Percentiles rank a stretch among this genome's conserved stretches.
Evolutionary conservation across 2,329 filamentous ascomycete species (phyloP).

Genomic region (Dactylella cylindrospora): DNA sequence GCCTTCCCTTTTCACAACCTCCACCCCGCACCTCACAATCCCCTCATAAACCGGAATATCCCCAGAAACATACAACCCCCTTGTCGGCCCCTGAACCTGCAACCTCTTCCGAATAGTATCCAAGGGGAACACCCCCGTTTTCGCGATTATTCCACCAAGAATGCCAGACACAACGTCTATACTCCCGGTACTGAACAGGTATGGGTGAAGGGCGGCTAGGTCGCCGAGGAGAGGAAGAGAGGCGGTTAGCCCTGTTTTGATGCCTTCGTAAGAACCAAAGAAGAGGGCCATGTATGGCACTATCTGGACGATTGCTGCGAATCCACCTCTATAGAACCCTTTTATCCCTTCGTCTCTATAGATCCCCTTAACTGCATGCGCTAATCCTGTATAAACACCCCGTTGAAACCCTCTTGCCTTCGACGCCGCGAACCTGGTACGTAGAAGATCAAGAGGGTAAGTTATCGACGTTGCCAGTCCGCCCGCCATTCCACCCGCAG

Average conservation of each 20-base stretch:
- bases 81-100: constrained; percentile 90
- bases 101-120: constrained; percentile 90
- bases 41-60: constrained; percentile 82
- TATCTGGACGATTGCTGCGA: constrained; percentile 80
- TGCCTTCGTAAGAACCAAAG: constrained; percentile 81
- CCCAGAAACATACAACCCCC: constrained; percentile 73
- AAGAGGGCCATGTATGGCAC: constrained; percentile 97
- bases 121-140: constrained; percentile 87
- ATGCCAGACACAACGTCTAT: constrained; percentile 83
- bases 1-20: constrained; percentile 73
- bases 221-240: constrained; percentile 2
- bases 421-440: constrained; percentile 86
- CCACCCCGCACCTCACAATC: constrained; percentile 65
- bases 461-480: constrained; percentile 78
- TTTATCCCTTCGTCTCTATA: constrained; percentile 68
- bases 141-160: constrained; percentile 74
- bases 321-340: constrained; percentile 87
- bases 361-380: constrained; percentile 56
- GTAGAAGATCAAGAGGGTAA: constrained; percentile 88
- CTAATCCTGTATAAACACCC: constrained; percentile 6
- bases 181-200: constrained; percentile 64
- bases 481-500: constrained; percentile 79
- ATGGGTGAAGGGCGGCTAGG: background rate
- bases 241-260: constrained; percentile 11
- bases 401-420: background rate